Evolutionary conservation across 2,329 filamentous ascomycete species (phyloP), one percentile per base, ranked within the genome.

Genomic region (Shiraia bambusicola): DNA sequence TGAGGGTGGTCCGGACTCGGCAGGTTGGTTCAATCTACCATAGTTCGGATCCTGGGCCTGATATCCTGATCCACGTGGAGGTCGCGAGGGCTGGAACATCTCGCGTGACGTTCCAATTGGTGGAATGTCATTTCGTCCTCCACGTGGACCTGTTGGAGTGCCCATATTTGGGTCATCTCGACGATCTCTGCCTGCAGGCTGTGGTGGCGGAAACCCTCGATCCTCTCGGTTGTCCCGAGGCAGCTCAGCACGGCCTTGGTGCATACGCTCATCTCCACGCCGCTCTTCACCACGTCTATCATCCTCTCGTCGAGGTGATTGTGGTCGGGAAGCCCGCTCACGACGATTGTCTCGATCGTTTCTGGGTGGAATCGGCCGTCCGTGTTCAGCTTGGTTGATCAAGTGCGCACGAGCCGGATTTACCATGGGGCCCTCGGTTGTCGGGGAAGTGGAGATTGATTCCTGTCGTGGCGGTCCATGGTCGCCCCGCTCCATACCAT

Each of bases 121-220:
- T 53, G 34, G 4, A 22, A 45, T 28, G 27, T 69, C 65, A 22
- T 51, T 56, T 32, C 75, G 69, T 37, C 71, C 71, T 35, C 67
- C 67, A 42, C 77, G 74, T 38, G 79, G 79, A 12, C 78, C 79
- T 14, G 74, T 75, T 5, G 79, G 80, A 31, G 77, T 69, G 27
- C 58, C 60, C 17, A 69, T 65, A 34, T 72, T 69, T 9, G 61
- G 50, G n/a, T 66, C 66, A 6, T 69, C 63, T 16, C 65, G 60
- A 19, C 65, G 61, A 41, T 71, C 76, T 48, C 69, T 70, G 27
- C 61, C 67, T 31, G 60, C 42, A 15, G 56, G 45, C n/a, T 50
- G 50, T 4, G 41, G 49, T n/a, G 47, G 57, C 6, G 46, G 46
- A n/a, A 46, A 49, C 3, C 49, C 49, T 28, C 62, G 60, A 22